Evolutionary conservation across 2,329 filamentous ascomycete genomes (phyloP).

Genomic region (Xylariaceae sp.): DNA sequence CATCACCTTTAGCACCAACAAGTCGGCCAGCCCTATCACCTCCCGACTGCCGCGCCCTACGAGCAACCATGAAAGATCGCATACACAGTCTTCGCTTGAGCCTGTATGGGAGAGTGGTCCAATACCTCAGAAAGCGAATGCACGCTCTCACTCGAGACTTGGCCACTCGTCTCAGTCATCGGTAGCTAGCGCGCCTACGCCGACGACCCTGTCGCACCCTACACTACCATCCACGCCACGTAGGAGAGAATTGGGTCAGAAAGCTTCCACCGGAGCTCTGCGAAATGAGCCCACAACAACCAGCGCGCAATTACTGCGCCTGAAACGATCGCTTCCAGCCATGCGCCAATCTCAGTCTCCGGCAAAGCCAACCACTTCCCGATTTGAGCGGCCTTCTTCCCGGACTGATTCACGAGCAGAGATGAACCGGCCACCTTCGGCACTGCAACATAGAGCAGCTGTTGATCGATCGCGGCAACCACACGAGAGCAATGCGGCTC

Average conservation of each 20-base stretch:
- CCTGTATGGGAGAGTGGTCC: conserved; percentile 85
- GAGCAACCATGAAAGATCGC: conserved; percentile 56
- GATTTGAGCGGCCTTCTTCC: conserved; percentile 54
- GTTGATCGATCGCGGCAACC: conserved; percentile 50
- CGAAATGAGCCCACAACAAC: conserved; percentile 57
- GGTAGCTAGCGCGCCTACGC: conserved; percentile 53
- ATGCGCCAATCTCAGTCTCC: conserved; percentile 46
- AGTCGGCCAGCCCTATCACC: conserved; percentile 40
- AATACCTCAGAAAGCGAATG: conserved; percentile 45
- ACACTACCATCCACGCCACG: conserved; percentile 52
- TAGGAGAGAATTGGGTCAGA: conserved; percentile 50
- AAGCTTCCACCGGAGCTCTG: conserved; percentile 45
- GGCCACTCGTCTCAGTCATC: conserved; percentile 65
- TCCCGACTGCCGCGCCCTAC: conserved; percentile 77
- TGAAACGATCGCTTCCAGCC: conserved; percentile 58
- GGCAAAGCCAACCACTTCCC: conserved; percentile 38
- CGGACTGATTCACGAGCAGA: conserved; percentile 48
- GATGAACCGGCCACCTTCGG: conserved; percentile 40
- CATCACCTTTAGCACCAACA: conserved; percentile 86
- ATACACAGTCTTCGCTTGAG: conserved; percentile 69
- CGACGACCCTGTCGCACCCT: conserved; percentile 50
- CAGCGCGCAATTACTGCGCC: conserved; percentile 54
- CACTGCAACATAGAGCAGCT: conserved; percentile 62
- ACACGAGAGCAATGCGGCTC: conserved; percentile 44
- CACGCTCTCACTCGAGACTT: conserved; percentile 59